phyloP scores from a whole-genome alignment of 768 basidiomycete species.

The Steccherinum ochraceum region DNA sequence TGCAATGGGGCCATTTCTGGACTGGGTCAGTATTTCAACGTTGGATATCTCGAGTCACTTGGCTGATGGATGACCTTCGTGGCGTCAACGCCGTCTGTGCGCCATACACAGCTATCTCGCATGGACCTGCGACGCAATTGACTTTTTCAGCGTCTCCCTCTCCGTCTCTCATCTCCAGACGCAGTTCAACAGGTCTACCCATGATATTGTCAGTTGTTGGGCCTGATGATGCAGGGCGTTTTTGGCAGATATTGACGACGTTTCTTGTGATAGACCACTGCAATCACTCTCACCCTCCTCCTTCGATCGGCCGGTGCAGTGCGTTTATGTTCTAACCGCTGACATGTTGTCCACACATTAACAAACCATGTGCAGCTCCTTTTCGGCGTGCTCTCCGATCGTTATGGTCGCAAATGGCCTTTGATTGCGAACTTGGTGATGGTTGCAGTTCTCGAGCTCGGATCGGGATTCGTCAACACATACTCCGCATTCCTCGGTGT shows the following conservation, averaged over 20 bases:
- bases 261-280: conserved; percentile 59
- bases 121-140: conserved; percentile 84
- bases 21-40: conserved; percentile 35
- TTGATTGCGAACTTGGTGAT: conserved; percentile 70
- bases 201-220: conserved; percentile 43
- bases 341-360: no score
- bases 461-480: conserved; percentile 73
- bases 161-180: conserved; percentile 38
- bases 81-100: no score
- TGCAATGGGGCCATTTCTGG: conserved; percentile 56
- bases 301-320: conserved; percentile 78
- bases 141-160: conserved; percentile 77
- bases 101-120: conserved; percentile 57
- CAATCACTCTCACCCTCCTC: conserved; percentile 90
- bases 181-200: conserved; percentile 40
- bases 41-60: no score
- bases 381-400: conserved; percentile 82
- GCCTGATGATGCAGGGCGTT: no score
- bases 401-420: conserved; percentile 93
- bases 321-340: conserved; percentile 17
- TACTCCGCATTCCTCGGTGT: conserved; percentile 77
- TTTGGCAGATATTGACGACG: no score
- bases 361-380: conserved; percentile 36
- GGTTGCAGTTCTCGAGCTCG: conserved; percentile 68
- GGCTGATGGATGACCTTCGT: conserved; percentile 7